phyloP scores from a whole-genome alignment of 2,329 filamentous ascomycete genomes.

The Sphaerulina musiva region DNA sequence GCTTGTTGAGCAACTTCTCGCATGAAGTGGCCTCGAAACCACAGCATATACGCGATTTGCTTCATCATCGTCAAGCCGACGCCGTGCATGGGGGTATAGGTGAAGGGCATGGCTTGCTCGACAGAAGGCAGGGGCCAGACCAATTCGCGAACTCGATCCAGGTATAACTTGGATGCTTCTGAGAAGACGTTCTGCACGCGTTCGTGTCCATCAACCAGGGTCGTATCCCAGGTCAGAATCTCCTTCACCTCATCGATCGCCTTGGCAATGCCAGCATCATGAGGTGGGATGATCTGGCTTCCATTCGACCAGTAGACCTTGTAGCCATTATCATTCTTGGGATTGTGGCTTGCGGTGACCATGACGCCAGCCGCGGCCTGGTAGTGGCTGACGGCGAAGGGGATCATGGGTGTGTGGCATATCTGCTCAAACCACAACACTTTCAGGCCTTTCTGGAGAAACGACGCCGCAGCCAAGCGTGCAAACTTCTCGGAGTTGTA shows the following conservation, averaged over 20 bases:
- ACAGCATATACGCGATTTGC: constrained; percentile 35
- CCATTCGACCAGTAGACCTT: constrained; percentile 62
- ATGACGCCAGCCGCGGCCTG: constrained; percentile 55
- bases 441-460: constrained; percentile 51
- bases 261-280: constrained; percentile 52
- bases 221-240: constrained; percentile 46
- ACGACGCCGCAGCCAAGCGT: constrained; percentile 53
- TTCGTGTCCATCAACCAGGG: constrained; percentile 37
- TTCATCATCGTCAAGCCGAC: constrained; percentile 47
- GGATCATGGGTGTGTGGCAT: constrained; percentile 56
- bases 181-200: constrained; percentile 40
- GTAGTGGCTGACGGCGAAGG: constrained; percentile 52
- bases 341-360: constrained; percentile 62
- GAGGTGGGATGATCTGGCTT: constrained; percentile 59
- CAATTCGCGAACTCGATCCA: constrained; percentile 30
- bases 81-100: constrained; percentile 54
- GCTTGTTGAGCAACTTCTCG: constrained; percentile 47
- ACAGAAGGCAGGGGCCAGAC: constrained; percentile 23
- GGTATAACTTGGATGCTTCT: constrained; percentile 41
- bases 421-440: constrained; percentile 54
- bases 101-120: constrained; percentile 36
- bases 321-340: constrained; percentile 59
- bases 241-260: constrained; percentile 51
- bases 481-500: constrained; percentile 58
- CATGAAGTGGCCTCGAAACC: constrained; percentile 33